phyloP scores from a whole-genome alignment of 2,329 filamentous ascomycete species.

The Cyphellophora europaea region DNA sequence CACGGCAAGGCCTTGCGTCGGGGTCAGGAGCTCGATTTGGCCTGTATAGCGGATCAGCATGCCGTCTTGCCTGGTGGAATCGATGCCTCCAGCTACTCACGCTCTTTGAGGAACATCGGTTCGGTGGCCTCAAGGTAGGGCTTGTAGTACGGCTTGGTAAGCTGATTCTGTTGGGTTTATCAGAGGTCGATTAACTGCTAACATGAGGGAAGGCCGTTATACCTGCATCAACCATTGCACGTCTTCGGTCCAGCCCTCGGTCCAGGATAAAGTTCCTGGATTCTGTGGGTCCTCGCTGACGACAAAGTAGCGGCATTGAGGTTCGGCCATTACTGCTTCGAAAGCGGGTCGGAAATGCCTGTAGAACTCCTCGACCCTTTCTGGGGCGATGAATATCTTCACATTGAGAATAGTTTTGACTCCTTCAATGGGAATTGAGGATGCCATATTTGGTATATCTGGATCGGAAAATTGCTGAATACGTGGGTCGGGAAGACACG shows the following conservation, averaged over 20 bases:
- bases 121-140: slow-evolving; percentile 30
- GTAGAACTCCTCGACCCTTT: slow-evolving; percentile 23
- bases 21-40: no score
- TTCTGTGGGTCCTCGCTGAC: slow-evolving; percentile 28
- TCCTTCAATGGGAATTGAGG: no score
- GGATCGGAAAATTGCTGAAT: no score
- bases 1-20: no score
- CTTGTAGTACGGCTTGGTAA: slow-evolving; percentile 33
- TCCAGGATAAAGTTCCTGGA: slow-evolving; percentile 30
- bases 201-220: background rate
- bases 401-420: slow-evolving; percentile 15
- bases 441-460: no score
- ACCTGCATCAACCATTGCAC: slow-evolving; percentile 24
- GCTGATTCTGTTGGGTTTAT: slow-evolving; percentile 21
- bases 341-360: slow-evolving; percentile 29
- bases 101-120: slow-evolving; percentile 31
- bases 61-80: no score
- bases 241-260: slow-evolving; percentile 32
- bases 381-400: slow-evolving; percentile 19
- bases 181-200: background rate
- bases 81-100: no score
- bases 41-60: no score
- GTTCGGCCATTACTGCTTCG: slow-evolving; percentile 32
- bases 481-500: no score
- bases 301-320: slow-evolving; percentile 37